phyloP scores from a whole-genome alignment of 306 rosid genomes.

The Pyrus pyrifolia region DNA sequence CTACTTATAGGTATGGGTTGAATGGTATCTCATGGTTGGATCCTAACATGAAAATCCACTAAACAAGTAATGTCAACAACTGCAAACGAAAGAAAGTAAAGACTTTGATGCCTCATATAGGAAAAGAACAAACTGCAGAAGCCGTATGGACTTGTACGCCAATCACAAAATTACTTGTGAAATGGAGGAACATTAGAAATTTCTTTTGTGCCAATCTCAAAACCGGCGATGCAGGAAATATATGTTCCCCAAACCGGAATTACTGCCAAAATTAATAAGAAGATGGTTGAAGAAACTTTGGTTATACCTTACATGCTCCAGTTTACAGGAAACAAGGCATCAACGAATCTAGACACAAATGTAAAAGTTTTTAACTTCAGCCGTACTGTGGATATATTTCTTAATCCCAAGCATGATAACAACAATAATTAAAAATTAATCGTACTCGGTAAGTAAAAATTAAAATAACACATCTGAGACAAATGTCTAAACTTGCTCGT shows the following conservation, averaged over 20 bases:
- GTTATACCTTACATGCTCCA: neutral
- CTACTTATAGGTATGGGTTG: conserved; percentile 4
- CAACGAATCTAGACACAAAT: neutral
- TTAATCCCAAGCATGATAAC: neutral
- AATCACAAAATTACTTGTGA: neutral
- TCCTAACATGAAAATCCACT: conserved; percentile 8
- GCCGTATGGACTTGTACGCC: conserved; percentile 2
- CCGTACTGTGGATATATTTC: neutral
- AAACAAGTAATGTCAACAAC: conserved; percentile 9
- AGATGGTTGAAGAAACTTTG: neutral
- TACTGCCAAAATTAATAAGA: neutral
- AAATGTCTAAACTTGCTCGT: neutral
- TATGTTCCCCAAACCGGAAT: conserved; percentile 3
- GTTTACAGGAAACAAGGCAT: neutral
- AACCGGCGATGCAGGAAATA: neutral
- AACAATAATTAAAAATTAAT: neutral
- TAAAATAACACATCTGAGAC: neutral
- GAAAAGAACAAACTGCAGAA: conserved; percentile 14
- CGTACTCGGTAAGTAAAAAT: neutral
- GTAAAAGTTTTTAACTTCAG: neutral
- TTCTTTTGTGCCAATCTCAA: conserved; percentile 2
- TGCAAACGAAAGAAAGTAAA: neutral
- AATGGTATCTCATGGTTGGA: conserved; percentile 17
- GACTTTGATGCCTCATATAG: neutral
- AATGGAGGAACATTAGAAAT: conserved; percentile 5